These are phyloP conservation scores for Paracorniculantispora psalliotae DNA, from an alignment of 2,329 filamentous ascomycete species.

Conservation along the genomic window DNA sequence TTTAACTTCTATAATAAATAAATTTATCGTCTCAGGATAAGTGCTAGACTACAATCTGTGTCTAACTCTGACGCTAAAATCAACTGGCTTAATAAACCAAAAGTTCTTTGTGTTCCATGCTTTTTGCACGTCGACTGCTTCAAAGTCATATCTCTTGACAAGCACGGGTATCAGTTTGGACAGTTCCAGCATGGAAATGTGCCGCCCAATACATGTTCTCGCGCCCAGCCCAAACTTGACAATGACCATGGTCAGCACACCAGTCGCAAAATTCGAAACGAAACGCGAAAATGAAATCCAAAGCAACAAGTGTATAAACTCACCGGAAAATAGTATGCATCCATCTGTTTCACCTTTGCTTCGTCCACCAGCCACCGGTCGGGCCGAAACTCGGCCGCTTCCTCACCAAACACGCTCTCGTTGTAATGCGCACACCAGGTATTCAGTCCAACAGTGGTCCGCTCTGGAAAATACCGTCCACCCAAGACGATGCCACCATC, in stretches of 20 bases:
- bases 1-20: no score
- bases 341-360: slow-evolving; percentile 24
- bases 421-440: slow-evolving; percentile 32
- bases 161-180: slow-evolving; percentile 37
- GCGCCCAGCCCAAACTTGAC: slow-evolving; percentile 37
- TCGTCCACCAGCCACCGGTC: slow-evolving; percentile 36
- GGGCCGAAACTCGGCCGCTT: slow-evolving; percentile 32
- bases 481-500: slow-evolving; percentile 37
- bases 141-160: slow-evolving; percentile 30
- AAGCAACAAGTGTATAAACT: no score
- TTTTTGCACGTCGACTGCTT: slow-evolving; percentile 16
- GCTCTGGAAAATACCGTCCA: slow-evolving; percentile 26
- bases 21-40: no score
- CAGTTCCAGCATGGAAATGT: slow-evolving; percentile 41
- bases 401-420: slow-evolving; percentile 26
- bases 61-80: slow-evolving; percentile 31
- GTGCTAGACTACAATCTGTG: not conserved
- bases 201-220: slow-evolving; percentile 38
- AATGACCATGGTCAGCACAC: not conserved
- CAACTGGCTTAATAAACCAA: slow-evolving; percentile 39
- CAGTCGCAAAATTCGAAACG: not conserved
- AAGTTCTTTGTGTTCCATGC: slow-evolving; percentile 33
- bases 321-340: slow-evolving; percentile 26
- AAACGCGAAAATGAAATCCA: no score
- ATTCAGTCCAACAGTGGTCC: slow-evolving; percentile 31